Evolutionary conservation across 345 rosid species (phyloP).

Genomic region (Viola odorata): DNA sequence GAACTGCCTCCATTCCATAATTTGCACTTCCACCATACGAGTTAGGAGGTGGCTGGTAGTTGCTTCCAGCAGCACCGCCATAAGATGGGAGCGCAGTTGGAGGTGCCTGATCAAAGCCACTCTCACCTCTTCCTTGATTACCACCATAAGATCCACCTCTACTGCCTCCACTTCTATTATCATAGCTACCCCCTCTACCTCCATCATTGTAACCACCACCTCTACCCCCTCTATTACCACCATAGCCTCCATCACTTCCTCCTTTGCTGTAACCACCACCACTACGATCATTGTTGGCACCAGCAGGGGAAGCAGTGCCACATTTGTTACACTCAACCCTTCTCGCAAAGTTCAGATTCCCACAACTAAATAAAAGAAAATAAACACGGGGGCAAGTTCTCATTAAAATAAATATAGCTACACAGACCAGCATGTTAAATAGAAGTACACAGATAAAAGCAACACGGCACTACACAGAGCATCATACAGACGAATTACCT

Average conservation of each 20-base stretch:
- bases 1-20: constrained; percentile 71
- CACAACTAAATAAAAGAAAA: constrained; percentile 62
- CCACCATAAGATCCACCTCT: constrained; percentile 67
- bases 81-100: constrained; percentile 60
- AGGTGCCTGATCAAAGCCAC: constrained; percentile 63
- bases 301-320: constrained; percentile 73
- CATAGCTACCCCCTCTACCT: constrained; percentile 17
- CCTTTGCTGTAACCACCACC: constrained; percentile 47
- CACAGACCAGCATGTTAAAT: no score
- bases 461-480: no score
- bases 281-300: constrained; percentile 27
- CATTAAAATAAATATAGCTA: constrained; percentile 11
- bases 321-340: constrained; percentile 96
- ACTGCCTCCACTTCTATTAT: constrained; percentile 30
- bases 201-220: constrained; percentile 23
- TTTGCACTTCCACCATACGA: constrained; percentile 44
- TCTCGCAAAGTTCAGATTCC: constrained; percentile 93
- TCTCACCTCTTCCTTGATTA: constrained; percentile 59
- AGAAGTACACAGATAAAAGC: no score
- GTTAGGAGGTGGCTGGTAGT: constrained; percentile 53
- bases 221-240: constrained; percentile 44
- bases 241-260: constrained; percentile 48
- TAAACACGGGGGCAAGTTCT: constrained; percentile 27
- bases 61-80: constrained; percentile 47
- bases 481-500: no score